Conservation (phyloP, 345 rosid species). For the Clausena lansium region DNA sequence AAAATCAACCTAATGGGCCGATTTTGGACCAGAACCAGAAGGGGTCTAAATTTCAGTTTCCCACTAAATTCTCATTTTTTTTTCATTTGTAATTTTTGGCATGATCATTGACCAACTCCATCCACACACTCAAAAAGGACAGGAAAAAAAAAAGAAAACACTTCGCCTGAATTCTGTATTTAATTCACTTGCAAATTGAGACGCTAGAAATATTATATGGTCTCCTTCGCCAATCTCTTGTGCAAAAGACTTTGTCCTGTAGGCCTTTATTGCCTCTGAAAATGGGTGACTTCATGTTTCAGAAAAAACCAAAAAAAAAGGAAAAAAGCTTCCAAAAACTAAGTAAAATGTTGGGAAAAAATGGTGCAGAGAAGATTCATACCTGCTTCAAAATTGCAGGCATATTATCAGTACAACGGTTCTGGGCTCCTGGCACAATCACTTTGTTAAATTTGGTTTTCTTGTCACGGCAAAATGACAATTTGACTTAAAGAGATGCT, state of each 20-base stretch:
- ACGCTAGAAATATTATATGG: too few relatives aligned
- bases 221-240: too few relatives aligned
- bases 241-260: neutral
- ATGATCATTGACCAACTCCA: neutral
- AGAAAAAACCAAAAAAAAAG: neutral
- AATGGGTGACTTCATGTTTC: neutral
- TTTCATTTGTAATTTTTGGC: neutral
- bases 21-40: neutral
- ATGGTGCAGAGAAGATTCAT: neutral
- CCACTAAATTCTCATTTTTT: neutral
- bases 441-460: too few relatives aligned
- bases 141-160: too few relatives aligned
- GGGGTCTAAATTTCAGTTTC: neutral
- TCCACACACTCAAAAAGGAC: too few relatives aligned
- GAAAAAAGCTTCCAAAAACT: neutral
- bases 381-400: neutral
- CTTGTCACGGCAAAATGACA: neutral
- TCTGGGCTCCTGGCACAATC: too few relatives aligned
- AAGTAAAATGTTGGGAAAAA: constrained; percentile 5
- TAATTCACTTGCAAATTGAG: too few relatives aligned
- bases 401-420: neutral
- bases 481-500: neutral
- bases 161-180: too few relatives aligned
- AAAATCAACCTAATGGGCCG: neutral
- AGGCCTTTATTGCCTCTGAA: neutral